Base-by-base conservation (phyloP, 2,329 filamentous ascomycete genomes). In the Ascocoryne sarcoides region DNA sequence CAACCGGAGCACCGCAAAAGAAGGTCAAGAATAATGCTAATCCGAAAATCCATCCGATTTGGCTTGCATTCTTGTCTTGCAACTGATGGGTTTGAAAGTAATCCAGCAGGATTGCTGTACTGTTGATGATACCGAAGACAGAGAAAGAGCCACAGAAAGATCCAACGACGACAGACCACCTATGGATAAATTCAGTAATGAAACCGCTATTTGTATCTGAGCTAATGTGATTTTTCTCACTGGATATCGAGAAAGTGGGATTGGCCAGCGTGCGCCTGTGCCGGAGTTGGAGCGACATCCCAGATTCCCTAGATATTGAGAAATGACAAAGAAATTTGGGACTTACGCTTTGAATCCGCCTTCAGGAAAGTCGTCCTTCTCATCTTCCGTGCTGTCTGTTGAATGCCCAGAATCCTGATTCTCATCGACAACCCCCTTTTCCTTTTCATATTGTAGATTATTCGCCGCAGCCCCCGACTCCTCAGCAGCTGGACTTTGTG, bases 11-110 rank as follows among this genome's bases (percentile, higher is more conserved):
- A 20, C 80, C 79, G 39, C 76, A 75, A 57, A 82, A 79, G 61
- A 84, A 84, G n/a, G 75, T 68, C 33, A 84, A 61, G 55, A 82
- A 84, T 23, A 76, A 66, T 48, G 79, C 81, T 41, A 83, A 63
- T 47, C 74, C 72, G 54, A 84, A 84, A 46, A 58, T 55, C 56
- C 56, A 59, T n/a, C 77, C 77, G 32, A 81, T 73, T 10, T 67
- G 67, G 38, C 73, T 72, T 29, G 76, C 69, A 35, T 62, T 68
- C 48, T 80, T 74, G 14, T 68, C 62, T 33, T 65, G 63, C 20
- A 85, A 64, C 50, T 84, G 79, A 52, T 84, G 64, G 15, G 65
- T 69, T 31, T 69, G 66, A 20, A 84, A 65, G 55, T 83, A 82
- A 20, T 74, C 68, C 55, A 82, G 71, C 58, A 80, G 74, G 2